Evolutionary conservation across 2,329 filamentous ascomycete genomes (phyloP), one percentile per base, ranked within the genome.

Genomic region (Pestalotiopsis sp.): DNA sequence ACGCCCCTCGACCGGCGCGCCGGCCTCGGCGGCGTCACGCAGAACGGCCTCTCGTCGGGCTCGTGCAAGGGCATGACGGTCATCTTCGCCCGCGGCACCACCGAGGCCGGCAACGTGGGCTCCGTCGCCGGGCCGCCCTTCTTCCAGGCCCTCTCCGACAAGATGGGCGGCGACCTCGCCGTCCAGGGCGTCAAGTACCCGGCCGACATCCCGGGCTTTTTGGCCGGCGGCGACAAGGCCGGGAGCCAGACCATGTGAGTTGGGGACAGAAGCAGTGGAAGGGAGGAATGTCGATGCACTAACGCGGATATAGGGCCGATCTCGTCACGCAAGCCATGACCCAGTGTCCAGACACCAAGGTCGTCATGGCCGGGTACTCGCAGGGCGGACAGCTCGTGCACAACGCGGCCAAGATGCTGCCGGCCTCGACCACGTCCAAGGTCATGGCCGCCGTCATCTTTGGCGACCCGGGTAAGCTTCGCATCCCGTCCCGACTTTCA

Each of bases 11-110:
- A 69, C 25, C 60, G 60, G 31, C 68, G 68, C 20, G 60, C 64
- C 36, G 67, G 65, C 60, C 45, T 69, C 14, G 14, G 49, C 20
- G 39, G 65, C 25, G 39, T 45, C 2, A 61, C 66, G 1, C 68
- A 69, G 45, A 69, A 69, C 25, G 68, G 66, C 39, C 49, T 68
- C 25, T 31, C 27, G 27, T 31, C 23, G n/a, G 61, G 49, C 11
- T 23, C 57, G 7, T 86, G 84, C 76, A 82, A 82, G 41, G 74
- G 79, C 39, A 80, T 86, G 70, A 88, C 85, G 7, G 76, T 89
- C 65, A 83, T 89, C 72, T 89, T 86, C 72, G 87, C 87, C n/a
- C 83, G 87, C 20, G 87, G 87, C 9, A 88, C 86, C 3, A 83
- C 81, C 5, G 85, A 88, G 76, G 45, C 70, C 1, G 86, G 85